Evolutionary conservation across 2,329 filamentous ascomycete species (phyloP), one percentile per base, ranked within the genome.

Genomic region (Clarireedia paspali): DNA sequence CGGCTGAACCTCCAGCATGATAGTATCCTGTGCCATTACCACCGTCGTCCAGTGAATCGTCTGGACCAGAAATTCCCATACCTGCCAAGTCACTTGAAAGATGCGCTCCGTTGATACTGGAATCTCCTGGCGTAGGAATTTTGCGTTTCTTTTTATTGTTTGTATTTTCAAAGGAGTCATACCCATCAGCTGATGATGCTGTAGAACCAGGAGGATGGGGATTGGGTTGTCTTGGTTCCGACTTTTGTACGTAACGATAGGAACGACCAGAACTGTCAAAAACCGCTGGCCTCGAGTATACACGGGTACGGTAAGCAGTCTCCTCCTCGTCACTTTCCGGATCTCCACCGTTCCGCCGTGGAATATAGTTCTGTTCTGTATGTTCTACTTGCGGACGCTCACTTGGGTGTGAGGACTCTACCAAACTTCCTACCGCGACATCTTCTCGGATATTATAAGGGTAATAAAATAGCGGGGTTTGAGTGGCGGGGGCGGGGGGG

Each of bases 71-170:
- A 48, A 86, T 75, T 46, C 81, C 82, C 77, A 87, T 80, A 64
- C 76, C 81, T 42, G 83, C 80, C 70, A 87, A 76, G 62, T 87
- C 84, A 27, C 81, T 77, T 15, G 82, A 83, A 51, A 88, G 71
- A 57, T 68, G 67, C 47, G 62, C 61, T n/a, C 67, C 67, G 53
- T 69, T 70, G 34, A 67, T 63, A 3, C 71, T 81, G 14, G 84
- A 77, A 65, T 89, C 88, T 17, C 89, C 88, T 9, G 89, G 90
- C 0, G 91, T 91, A 0, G 94, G 94, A 39, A 99, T 97, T 74
- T 99, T 99, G 63, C 94, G 83, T 73, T 99, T 97, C 77, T 97
- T 99, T 74, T 99, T 99, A 70, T 99, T 99, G 71, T 96, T 97
- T 38, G 90, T 95, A 67, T 97, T 97, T 72, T 99, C 94, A 66